Conservation (phyloP, 495 filamentous ascomycete genomes). For the Penicillium antarcticum region DNA sequence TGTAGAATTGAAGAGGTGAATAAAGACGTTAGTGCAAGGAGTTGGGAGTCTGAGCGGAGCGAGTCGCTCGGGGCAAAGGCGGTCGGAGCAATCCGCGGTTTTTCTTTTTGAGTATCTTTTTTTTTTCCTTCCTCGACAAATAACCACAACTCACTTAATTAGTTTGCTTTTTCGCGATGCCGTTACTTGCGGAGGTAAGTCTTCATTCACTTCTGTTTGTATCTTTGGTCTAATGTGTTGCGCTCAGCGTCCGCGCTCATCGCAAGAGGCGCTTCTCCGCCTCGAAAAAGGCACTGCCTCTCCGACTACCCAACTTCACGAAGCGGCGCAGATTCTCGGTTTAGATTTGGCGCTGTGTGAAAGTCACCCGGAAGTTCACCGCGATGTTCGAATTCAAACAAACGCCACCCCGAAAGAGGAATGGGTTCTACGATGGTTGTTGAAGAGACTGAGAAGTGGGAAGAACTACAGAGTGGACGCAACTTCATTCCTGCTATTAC, state of each 20-base stretch:
- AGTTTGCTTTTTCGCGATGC: conserved; percentile 32
- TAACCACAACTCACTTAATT: conserved; percentile 8
- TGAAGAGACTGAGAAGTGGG: conserved; percentile 53
- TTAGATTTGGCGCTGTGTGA: conserved; percentile 39
- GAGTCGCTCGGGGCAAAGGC: conserved; percentile 37
- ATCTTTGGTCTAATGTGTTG: conserved; percentile 13
- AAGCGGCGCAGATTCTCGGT: conserved; percentile 47
- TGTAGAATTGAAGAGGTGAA: conserved; percentile 21
- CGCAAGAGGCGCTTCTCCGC: conserved; percentile 48
- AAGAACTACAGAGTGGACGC: conserved; percentile 44
- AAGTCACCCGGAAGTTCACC: conserved; percentile 31
- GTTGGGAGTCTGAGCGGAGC: conserved; percentile 27
- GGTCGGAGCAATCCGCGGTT: conserved; percentile 39
- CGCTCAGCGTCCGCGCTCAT: conserved; percentile 37
- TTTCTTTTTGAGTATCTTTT: conserved; percentile 16
- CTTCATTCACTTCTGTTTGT: not conserved
- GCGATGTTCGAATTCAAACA: conserved; percentile 20
- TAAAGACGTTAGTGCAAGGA: conserved; percentile 26
- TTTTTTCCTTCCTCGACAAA: conserved; percentile 23
- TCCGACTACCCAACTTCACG: conserved; percentile 38
- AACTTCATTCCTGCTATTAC: conserved; percentile 47
- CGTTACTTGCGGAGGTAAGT: conserved; percentile 42
- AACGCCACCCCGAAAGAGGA: conserved; percentile 52
- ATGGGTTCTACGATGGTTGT: conserved; percentile 65
- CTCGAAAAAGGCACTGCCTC: conserved; percentile 49